These are phyloP conservation scores for Carex parvula DNA, from an alignment of 176 grass and related monocot genomes.

Conservation along the genomic window DNA sequence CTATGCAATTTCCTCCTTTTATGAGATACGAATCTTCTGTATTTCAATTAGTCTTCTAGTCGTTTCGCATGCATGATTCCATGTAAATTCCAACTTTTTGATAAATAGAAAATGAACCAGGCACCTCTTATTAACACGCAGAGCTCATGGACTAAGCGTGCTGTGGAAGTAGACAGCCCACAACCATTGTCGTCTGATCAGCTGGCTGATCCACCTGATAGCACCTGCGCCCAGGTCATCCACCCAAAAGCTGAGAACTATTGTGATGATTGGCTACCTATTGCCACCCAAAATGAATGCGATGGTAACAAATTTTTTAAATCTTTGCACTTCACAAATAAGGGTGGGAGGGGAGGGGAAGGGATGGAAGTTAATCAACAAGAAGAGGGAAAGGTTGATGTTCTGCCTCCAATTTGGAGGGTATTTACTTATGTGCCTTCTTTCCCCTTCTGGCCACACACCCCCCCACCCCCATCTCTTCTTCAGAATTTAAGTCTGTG, in stretches of 20 bases:
- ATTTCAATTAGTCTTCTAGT: not conserved
- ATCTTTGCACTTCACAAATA: not conserved
- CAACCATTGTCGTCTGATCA: conserved; percentile 50
- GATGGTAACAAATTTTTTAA: conserved; percentile 34
- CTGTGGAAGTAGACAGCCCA: conserved; percentile 66
- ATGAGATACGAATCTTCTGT: not conserved
- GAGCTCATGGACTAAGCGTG: conserved; percentile 76
- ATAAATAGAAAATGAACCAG: conserved; percentile 14
- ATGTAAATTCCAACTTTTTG: conserved; percentile 7
- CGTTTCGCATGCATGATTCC: not conserved
- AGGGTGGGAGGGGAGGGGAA: not conserved
- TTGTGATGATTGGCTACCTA: conserved; percentile 40
- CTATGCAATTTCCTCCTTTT: not conserved
- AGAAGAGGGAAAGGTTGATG: not conserved
- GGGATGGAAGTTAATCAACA: not conserved
- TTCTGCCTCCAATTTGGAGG: not conserved
- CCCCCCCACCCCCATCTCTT: not conserved
- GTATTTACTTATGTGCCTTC: not conserved
- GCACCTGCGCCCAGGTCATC: conserved; percentile 76
- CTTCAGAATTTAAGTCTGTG: not conserved
- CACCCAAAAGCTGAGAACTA: conserved; percentile 51
- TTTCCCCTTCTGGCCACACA: not conserved
- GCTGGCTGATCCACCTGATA: conserved; percentile 55
- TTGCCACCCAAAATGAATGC: conserved; percentile 43
- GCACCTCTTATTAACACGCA: conserved; percentile 38